Evolutionary conservation across 2,329 filamentous ascomycete species (phyloP), one percentile per base, ranked within the genome.

Genomic region (Beauveria medogensis): DNA sequence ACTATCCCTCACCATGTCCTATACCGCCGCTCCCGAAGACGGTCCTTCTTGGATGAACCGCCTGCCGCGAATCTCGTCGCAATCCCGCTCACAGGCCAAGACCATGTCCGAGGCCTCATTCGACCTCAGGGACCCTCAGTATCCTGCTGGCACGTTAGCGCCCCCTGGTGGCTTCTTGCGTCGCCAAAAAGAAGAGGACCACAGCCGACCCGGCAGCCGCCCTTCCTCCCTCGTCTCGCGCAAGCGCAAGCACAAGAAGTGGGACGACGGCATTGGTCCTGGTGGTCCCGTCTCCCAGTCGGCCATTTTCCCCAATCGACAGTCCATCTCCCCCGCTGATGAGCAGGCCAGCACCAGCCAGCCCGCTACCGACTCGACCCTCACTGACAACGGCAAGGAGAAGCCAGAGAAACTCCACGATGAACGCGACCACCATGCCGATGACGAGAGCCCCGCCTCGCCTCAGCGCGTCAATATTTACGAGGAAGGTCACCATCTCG

Each of bases 11-110:
- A 97, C 94, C 60, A 90, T 99, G 84, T 97, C 94, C 0, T 99
- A 97, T 77, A 99, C 94, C 0, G 85, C 88, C 63, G 92, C 88
- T 20, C 90, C 89, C 55, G 93, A 96, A 60, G 91, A 96, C 41
- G 91, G 92, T 0, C 90, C 92, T 2, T 86, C 86, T 2, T 99
- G 94, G 94, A 96, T 97, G 90, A 94, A 95, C 67, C 84, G 94
- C 59, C 79, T 99, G 48, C 94, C 94, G 5, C 74, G 88, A 71
- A 82, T 87, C 65, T 79, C 84, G 55, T 83, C 85, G 0, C 80
- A 80, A 62, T 87, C 85, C 40, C 89, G 91, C 65, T 97, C 94
- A 1, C 86, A 93, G 67, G 91, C 92, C 5, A 90, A 89, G 70
- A 89, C 86, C 30, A 89, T 92, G 82, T 95, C 92, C 0, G 89